Conservation (phyloP, 2,329 filamentous ascomycete genomes). For the Cladosporium sp. region DNA sequence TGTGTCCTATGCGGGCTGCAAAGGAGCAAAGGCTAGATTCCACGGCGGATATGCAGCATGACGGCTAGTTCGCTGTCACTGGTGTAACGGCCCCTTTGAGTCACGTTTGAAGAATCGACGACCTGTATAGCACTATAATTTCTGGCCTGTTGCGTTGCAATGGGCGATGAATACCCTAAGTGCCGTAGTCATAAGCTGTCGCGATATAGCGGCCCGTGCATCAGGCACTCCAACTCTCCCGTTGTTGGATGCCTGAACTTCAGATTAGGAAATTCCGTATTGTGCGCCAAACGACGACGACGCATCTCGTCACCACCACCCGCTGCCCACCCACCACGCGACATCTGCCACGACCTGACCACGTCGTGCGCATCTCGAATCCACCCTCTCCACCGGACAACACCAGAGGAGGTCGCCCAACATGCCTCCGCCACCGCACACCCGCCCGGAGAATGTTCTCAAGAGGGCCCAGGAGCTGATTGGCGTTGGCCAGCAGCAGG, state of each 20-base stretch:
- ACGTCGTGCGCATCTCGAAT: slow-evolving; percentile 11
- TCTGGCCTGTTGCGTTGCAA: not conserved
- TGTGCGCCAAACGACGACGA: not conserved
- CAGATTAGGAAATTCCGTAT: not conserved
- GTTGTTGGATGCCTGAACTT: not conserved
- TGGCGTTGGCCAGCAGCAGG: slow-evolving; percentile 87
- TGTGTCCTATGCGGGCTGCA: not conserved
- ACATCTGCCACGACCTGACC: slow-evolving; percentile 13
- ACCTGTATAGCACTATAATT: not conserved
- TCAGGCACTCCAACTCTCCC: no score
- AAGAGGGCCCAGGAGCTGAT: slow-evolving; percentile 98
- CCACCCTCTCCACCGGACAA: slow-evolving; percentile 8
- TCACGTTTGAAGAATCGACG: not conserved
- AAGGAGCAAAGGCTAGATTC: not conserved
- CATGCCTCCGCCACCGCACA: slow-evolving; percentile 93
- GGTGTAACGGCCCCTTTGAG: not conserved
- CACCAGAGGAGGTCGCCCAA: slow-evolving; percentile 32
- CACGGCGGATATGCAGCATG: not conserved
- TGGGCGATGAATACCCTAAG: not conserved
- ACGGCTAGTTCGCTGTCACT: not conserved
- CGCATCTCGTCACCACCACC: slow-evolving; percentile 3
- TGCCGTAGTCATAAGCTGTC: not conserved
- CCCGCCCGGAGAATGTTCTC: slow-evolving; percentile 98
- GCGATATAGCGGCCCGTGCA: not conserved
- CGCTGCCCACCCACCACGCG: slow-evolving; percentile 4